Percentiles rank a stretch among this genome's conserved stretches.
These are phyloP conservation scores for Haplographium delicatum DNA, from an alignment of 495 filamentous ascomycete genomes.

Conservation along the genomic window DNA sequence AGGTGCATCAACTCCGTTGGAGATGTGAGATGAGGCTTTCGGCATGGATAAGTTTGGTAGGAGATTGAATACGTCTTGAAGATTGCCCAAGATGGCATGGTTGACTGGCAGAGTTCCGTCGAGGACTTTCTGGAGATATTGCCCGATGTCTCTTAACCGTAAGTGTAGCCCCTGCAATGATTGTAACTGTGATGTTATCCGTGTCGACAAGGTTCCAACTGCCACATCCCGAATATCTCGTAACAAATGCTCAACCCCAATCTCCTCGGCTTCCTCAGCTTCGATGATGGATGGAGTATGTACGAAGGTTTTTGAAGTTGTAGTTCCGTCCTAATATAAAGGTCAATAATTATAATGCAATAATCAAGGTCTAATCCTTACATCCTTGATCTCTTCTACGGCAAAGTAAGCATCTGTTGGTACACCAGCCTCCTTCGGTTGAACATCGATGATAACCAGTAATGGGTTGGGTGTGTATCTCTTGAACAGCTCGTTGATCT, in stretches of 20 bases:
- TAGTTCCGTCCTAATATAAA: slow-evolving; percentile 81
- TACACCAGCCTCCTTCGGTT: slow-evolving; percentile 96
- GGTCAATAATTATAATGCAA: slow-evolving; percentile 8
- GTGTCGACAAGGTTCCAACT: slow-evolving; percentile 95
- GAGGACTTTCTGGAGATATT: slow-evolving; percentile 93
- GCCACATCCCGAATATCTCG: slow-evolving; percentile 98
- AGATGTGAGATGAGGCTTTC: slow-evolving; percentile 37
- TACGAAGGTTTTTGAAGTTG: slow-evolving; percentile 94
- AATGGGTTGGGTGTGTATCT: slow-evolving; percentile 95
- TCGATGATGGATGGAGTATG: slow-evolving; percentile 99
- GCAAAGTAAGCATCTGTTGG: slow-evolving; percentile 99
- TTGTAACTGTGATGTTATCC: slow-evolving; percentile 95
- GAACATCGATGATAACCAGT: slow-evolving; percentile 96
- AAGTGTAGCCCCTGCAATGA: slow-evolving; percentile 95
- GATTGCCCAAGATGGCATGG: slow-evolving; percentile 93
- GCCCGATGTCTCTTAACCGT: slow-evolving; percentile 89
- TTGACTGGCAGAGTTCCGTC: slow-evolving; percentile 90
- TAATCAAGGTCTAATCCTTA: slow-evolving; percentile 40
- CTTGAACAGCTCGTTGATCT: slow-evolving; percentile 99
- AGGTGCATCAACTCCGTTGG: slow-evolving; percentile 39
- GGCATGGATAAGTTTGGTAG: slow-evolving; percentile 94
- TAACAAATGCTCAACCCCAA: slow-evolving; percentile 95
- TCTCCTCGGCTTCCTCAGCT: slow-evolving; percentile 97
- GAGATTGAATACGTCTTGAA: slow-evolving; percentile 98
- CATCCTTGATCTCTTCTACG: slow-evolving; percentile 99